A percentile compares a stretch with the other conserved stretches of the same genome.
These are phyloP conservation scores for Hibiscus mutabilis DNA, from an alignment of 345 rosid species.

Conservation along the genomic window DNA sequence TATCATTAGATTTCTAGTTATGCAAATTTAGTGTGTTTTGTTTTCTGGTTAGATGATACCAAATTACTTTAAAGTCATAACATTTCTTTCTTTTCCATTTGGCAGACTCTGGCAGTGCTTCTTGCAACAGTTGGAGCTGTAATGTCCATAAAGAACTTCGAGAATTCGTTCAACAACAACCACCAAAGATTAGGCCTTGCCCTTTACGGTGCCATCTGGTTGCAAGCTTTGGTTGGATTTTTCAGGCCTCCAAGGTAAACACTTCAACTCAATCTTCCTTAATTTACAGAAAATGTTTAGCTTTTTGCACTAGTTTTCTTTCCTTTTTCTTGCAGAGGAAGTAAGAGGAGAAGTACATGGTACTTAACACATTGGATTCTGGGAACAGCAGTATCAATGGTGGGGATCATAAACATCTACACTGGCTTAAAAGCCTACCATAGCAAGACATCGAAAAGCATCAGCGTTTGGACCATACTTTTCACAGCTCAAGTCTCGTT, in stretches of 20 bases:
- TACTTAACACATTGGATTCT: slow-evolving; percentile 72
- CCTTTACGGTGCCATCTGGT: slow-evolving; percentile 50
- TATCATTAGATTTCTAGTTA: too few species aligned
- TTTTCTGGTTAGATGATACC: too few species aligned
- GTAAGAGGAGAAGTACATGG: slow-evolving; percentile 62
- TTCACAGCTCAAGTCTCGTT: slow-evolving; percentile 66
- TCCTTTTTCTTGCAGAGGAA: slow-evolving; percentile 42
- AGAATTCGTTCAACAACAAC: slow-evolving; percentile 53
- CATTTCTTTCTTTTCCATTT: not conserved
- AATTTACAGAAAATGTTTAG: not conserved
- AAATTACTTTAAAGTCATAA: too few species aligned
- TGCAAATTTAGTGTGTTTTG: too few species aligned
- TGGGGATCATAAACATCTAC: slow-evolving; percentile 70
- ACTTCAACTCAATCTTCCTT: not conserved
- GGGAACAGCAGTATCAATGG: slow-evolving; percentile 57
- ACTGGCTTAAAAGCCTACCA: slow-evolving; percentile 76
- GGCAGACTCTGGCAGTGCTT: slow-evolving; percentile 41
- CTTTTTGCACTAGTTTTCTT: not conserved
- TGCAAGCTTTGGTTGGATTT: slow-evolving; percentile 51
- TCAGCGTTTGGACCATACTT: slow-evolving; percentile 53
- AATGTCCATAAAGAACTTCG: slow-evolving; percentile 50
- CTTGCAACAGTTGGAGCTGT: slow-evolving; percentile 53
- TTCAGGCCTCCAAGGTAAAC: slow-evolving; percentile 42
- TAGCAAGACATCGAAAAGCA: slow-evolving; percentile 40
- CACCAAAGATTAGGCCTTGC: slow-evolving; percentile 61